Base-by-base conservation (phyloP, 805 yeast genomes). In the Candida insectorum region DNA sequence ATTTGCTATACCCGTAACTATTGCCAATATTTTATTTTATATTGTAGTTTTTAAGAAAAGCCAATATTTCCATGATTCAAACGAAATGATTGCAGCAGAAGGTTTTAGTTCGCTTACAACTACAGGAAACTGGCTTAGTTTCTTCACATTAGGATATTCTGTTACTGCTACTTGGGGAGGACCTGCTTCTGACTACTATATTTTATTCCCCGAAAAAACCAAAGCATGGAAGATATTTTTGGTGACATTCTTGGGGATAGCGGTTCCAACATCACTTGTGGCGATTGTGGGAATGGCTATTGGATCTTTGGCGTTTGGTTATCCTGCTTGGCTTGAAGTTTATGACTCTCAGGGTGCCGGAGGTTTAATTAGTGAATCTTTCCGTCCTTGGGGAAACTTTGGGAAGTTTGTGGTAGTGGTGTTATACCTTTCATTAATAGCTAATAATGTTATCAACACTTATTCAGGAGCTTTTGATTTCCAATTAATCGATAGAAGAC, bases 101-200 rank as follows among this genome's bases (percentile, higher is more conserved):
- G 48, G 41, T 3, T 33, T 29, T 23, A 31, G 45, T 2, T 19
- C 46, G 1, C 32, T 33, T 13, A 57, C 61, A 1, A 26, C 33
- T 6, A 40, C 52, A 13, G 66, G 67, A 2, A 58, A 58, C 33
- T 56, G 63, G 59, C 41, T 60, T 15, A 52, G 65, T 5, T 61
- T 57, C 34, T 61, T 60, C 41, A 54, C 65, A 4, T 36, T 61
- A 21, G 62, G 62, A 1, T 61, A 58, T 36, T 56, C 65, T 5
- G 58, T 59, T 6, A 58, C 64, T 0, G 56, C 65, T 2, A 53
- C 62, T 3, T 59, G 65, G 65, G 65, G 65, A 4, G 41, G 54
- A 6, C 54, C 58, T 4, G 65, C 65, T 3, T 47, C 63, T 10
- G 65, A 60, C 37, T 59, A 59, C 37, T 59, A 59, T 39, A 50